These are phyloP conservation scores for Fraxinus xanthoxyloides DNA, from an alignment of 305 asterid species.

Conservation along the genomic window DNA sequence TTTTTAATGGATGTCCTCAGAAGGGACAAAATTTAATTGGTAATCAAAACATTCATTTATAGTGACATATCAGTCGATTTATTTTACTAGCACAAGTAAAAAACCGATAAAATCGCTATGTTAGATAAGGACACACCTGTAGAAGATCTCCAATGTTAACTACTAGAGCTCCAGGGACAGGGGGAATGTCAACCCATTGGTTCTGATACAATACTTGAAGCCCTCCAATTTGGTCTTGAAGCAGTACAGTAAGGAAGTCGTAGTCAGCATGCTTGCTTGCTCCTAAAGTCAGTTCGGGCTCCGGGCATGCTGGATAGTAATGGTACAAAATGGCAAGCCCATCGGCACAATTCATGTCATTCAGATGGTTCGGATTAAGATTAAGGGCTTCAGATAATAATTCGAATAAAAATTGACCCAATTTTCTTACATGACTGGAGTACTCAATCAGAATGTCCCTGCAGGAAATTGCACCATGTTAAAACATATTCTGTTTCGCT, in stretches of 20 bases:
- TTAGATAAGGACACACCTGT: slow-evolving; percentile 25
- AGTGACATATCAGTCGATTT: no score
- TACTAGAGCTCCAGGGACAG: slow-evolving; percentile 28
- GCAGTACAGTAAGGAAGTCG: slow-evolving; percentile 27
- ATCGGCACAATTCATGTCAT: slow-evolving; percentile 27
- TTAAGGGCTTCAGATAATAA: slow-evolving; percentile 27
- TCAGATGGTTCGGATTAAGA: slow-evolving; percentile 15
- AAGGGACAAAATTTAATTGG: no score
- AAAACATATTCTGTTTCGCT: neutral
- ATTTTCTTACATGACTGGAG: slow-evolving; percentile 7
- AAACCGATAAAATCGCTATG: neutral
- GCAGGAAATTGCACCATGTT: neutral
- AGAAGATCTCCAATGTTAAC: slow-evolving; percentile 33
- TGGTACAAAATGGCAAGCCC: slow-evolving; percentile 29
- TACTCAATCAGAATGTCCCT: slow-evolving; percentile 31
- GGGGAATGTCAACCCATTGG: slow-evolving; percentile 39
- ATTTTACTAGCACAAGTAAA: neutral
- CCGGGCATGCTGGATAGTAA: slow-evolving; percentile 38
- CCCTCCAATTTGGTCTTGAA: slow-evolving; percentile 29
- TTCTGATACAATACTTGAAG: slow-evolving; percentile 25
- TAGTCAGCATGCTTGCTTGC: slow-evolving; percentile 28
- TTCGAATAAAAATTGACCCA: slow-evolving; percentile 22
- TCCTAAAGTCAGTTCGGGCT: slow-evolving; percentile 32
- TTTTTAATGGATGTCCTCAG: no score
- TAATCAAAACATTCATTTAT: no score